Evolutionary conservation across 2,329 filamentous ascomycete genomes (phyloP).

Genomic region (Colletotrichum somersetense): DNA sequence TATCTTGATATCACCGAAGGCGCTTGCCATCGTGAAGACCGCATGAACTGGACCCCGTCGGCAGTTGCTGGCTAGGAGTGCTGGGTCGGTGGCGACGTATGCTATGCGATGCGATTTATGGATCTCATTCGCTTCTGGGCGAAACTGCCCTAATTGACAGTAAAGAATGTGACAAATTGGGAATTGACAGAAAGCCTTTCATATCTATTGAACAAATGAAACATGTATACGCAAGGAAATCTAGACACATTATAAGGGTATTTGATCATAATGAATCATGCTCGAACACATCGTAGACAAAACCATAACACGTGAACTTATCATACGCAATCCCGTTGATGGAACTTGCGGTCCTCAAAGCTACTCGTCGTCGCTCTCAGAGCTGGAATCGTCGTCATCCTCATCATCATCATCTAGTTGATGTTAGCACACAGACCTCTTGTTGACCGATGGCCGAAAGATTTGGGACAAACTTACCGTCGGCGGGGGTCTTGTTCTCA

Average conservation of each 20-base stretch:
- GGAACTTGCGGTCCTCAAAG: neutral
- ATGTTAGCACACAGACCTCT: neutral
- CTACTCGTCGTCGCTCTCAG: slow-evolving; percentile 39
- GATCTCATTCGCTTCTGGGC: neutral
- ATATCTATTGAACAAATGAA: neutral
- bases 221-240: slow-evolving; percentile 5
- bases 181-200: neutral
- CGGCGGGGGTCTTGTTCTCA: slow-evolving; percentile 33
- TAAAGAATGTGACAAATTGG: neutral
- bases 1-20: neutral
- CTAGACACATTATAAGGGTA: slow-evolving; percentile 40
- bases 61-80: neutral
- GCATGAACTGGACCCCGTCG: neutral
- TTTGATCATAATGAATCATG: slow-evolving; percentile 38
- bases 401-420: slow-evolving; percentile 34
- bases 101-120: neutral
- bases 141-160: too few species aligned
- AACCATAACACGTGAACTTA: slow-evolving; percentile 29
- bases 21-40: neutral
- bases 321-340: neutral
- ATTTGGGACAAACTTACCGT: slow-evolving; percentile 14
- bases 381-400: slow-evolving; percentile 36
- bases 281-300: slow-evolving; percentile 29
- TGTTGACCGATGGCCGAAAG: too few species aligned
- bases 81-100: neutral